Evolutionary conservation across 441 rosid genomes (phyloP), one percentile per base, ranked within the genome.

Genomic region (Flueggea neowawraea): DNA sequence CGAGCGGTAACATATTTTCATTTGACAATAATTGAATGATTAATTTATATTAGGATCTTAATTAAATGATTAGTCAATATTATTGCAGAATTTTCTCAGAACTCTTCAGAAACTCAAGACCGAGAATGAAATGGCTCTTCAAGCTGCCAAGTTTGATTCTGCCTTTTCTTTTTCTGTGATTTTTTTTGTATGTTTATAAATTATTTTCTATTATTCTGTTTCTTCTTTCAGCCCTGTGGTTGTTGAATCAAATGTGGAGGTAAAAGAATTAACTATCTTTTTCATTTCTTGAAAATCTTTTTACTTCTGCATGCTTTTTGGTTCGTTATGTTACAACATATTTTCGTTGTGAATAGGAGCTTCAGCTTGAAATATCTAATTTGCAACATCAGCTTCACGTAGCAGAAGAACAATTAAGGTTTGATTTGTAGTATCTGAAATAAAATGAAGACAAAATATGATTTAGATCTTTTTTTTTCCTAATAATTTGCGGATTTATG

Each of bases 1-100:
- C 71, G 81, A 73, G 92, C 84, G 92, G 92, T 84, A 73, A 67
- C 43, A 49, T n/a, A 11, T 6, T n/a, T n/a, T n/a, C n/a, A n/a
- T n/a, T 16, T 12, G 50, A 48, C 49, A 47, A 10, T 17, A 28
- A 16, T 33, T 54, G 28, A 22, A 22, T 22, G 28, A 2, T 22
- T 22, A 22, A 22, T 22, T 22, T 22, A 22, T 22, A 22, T 22
- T 22, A 0, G 28, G 28, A 22, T 22, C 2, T 22, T 22, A 22
- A 22, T 2, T 22, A 22, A 22, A 22, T 22, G 28, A 22, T 22
- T 22, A 22, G 28, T 22, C 45, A 43, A 43, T 6, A 3, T 41
- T 10, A 49, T 41, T 70, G 65, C 79, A 83, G 91, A 61, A 66
- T 77, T 61, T 87, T 70, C 64, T 83, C 12, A 69, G 66, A 66